Evolutionary conservation across 2,329 filamentous ascomycete species (phyloP).

Genomic region (Zymoseptoria tritici): DNA sequence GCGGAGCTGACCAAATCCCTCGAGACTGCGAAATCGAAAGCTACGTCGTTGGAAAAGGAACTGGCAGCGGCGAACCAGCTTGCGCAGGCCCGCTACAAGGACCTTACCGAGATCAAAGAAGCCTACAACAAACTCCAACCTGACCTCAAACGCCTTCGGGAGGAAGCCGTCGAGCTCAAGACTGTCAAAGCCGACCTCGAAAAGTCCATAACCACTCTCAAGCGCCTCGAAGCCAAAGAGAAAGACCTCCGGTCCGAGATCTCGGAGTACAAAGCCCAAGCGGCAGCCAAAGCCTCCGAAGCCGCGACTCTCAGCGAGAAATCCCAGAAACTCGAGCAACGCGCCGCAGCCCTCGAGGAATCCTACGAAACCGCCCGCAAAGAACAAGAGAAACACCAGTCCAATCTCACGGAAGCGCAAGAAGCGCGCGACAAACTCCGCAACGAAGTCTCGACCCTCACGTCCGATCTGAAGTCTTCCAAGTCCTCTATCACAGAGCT

Average conservation of each 20-base stretch:
- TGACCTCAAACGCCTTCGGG: slow-evolving; percentile 70
- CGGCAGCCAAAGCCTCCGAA: slow-evolving; percentile 68
- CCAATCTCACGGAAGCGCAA: slow-evolving; percentile 68
- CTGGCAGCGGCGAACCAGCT: slow-evolving; percentile 79
- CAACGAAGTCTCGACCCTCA: slow-evolving; percentile 61
- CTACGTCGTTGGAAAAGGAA: slow-evolving; percentile 67
- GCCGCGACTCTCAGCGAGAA: slow-evolving; percentile 72
- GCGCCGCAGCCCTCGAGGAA: slow-evolving; percentile 69
- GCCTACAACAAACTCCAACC: slow-evolving; percentile 78
- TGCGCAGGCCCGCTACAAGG: slow-evolving; percentile 79
- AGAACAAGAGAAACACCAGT: slow-evolving; percentile 70
- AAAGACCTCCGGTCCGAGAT: slow-evolving; percentile 74
- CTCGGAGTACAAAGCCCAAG: slow-evolving; percentile 58
- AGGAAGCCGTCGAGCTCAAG: slow-evolving; percentile 70
- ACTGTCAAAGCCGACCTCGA: slow-evolving; percentile 66
- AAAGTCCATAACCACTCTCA: slow-evolving; percentile 56
- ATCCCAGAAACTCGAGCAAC: slow-evolving; percentile 64
- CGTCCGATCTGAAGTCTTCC: slow-evolving; percentile 58
- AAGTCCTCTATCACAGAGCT: slow-evolving; percentile 59
- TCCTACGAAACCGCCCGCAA: slow-evolving; percentile 65
- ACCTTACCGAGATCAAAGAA: slow-evolving; percentile 72
- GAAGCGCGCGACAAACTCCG: slow-evolving; percentile 64
- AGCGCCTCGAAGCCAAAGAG: slow-evolving; percentile 71
- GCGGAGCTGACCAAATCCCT: slow-evolving; percentile 56
- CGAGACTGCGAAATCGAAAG: slow-evolving; percentile 63